Percentiles rank a stretch among this genome's conserved stretches.
Evolutionary conservation across 73 alveolate genomes (phyloP).

Genomic region (Paramecium sexaurelia): DNA sequence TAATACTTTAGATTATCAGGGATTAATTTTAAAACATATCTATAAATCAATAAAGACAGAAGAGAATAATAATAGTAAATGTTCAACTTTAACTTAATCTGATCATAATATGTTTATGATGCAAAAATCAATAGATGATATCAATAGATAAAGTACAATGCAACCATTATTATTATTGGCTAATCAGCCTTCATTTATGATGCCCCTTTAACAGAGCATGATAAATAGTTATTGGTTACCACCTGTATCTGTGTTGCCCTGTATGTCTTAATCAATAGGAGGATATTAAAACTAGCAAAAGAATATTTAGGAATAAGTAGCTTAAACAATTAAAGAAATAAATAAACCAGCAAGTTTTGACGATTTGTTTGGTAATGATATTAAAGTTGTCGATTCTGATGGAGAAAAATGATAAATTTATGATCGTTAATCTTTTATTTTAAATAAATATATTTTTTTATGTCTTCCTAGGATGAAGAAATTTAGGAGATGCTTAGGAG

Average conservation of each 20-base stretch:
- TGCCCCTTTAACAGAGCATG: slow-evolving; percentile 1
- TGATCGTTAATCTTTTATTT: slow-evolving; percentile 29
- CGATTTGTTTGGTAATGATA: slow-evolving; percentile 41
- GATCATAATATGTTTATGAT: neutral
- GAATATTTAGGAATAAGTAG: neutral
- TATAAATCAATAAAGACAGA: neutral
- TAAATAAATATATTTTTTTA: slow-evolving; percentile 1
- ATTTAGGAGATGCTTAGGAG: neutral
- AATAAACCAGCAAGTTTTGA: neutral
- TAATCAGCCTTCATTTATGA: slow-evolving; percentile 14
- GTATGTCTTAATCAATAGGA: slow-evolving; percentile 18
- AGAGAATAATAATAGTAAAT: slow-evolving; percentile 14
- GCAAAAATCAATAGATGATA: neutral
- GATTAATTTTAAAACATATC: neutral
- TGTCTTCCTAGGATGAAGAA: slow-evolving; percentile 4
- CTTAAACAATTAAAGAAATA: neutral
- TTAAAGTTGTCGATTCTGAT: slow-evolving; percentile 46
- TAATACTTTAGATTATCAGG: slow-evolving; percentile 8
- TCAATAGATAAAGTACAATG: neutral
- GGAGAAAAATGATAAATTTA: slow-evolving; percentile 40
- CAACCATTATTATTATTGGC: neutral
- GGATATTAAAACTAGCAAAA: neutral
- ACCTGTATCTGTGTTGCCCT: slow-evolving; percentile 33
- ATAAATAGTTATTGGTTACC: slow-evolving; percentile 52
- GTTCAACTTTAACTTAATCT: neutral